These are phyloP conservation scores for Oryza glumipatula DNA, from an alignment of 176 grass and related monocot genomes.

Conservation along the genomic window DNA sequence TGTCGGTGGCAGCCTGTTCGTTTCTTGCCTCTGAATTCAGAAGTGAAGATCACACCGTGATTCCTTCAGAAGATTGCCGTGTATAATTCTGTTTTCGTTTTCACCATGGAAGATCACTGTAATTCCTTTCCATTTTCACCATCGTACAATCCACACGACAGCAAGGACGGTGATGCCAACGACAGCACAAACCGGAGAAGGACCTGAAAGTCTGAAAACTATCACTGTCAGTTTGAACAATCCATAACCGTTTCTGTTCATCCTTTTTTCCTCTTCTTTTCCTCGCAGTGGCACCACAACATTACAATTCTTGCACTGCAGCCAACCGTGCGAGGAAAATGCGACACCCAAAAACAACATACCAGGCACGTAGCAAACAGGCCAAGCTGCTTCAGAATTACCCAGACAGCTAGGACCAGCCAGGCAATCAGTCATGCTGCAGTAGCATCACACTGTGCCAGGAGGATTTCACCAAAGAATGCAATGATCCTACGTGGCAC, in stretches of 20 bases:
- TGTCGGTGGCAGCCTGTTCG: slow-evolving; percentile 20
- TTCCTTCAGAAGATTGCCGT: background rate
- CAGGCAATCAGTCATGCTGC: background rate
- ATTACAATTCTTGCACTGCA: background rate
- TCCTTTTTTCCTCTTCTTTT: background rate
- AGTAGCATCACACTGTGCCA: background rate
- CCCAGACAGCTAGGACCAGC: background rate
- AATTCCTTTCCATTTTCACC: background rate
- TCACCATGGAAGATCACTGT: too few species aligned
- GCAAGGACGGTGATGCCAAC: background rate
- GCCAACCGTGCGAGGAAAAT: slow-evolving; percentile 18
- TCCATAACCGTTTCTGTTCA: background rate
- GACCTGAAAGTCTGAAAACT: background rate
- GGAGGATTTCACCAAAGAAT: background rate
- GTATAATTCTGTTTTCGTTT: too few species aligned
- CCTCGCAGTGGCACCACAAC: background rate
- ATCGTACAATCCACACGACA: background rate
- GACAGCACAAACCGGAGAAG: background rate
- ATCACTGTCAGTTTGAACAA: slow-evolving; percentile 1
- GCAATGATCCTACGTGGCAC: background rate
- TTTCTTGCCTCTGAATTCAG: background rate
- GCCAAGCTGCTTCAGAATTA: slow-evolving; percentile 3
- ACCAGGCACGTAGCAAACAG: background rate
- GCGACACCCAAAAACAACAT: background rate
- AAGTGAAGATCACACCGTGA: background rate